A percentile compares a stretch with the other conserved stretches of the same genome.
phyloP scores from a whole-genome alignment of 2,329 filamentous ascomycete species.

The Alternaria sp. region DNA sequence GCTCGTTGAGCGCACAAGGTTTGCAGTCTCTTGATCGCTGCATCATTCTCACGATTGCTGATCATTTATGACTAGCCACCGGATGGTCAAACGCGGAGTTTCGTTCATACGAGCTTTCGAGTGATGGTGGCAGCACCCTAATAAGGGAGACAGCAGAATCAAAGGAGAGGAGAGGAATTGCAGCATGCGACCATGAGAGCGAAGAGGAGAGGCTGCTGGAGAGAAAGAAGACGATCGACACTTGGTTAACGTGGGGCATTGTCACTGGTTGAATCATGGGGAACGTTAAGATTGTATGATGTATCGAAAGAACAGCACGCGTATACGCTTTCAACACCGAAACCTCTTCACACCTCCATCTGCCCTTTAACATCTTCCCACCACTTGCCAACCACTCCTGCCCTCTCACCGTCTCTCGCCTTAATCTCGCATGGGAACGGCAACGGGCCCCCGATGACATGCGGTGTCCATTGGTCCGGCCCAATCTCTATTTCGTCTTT shows the following conservation, averaged over 20 bases:
- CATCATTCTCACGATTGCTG: background rate
- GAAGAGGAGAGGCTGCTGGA: background rate
- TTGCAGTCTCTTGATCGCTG: background rate
- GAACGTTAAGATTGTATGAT: background rate
- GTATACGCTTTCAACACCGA: background rate
- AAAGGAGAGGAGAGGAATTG: background rate
- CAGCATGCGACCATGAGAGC: background rate
- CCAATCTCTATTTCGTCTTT: background rate
- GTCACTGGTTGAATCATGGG: background rate
- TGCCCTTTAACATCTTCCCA: background rate
- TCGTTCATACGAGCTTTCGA: background rate
- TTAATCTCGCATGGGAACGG: background rate
- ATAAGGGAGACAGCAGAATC: background rate
- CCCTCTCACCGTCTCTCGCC: background rate
- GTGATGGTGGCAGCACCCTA: background rate
- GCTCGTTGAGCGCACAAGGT: background rate
- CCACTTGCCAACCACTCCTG: background rate
- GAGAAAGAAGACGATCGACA: background rate
- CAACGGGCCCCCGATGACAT: background rate
- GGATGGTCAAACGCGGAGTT: background rate
- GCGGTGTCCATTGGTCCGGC: background rate
- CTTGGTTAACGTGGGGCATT: background rate
- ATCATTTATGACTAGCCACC: background rate
- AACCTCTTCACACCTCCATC: background rate
- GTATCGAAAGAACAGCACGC: background rate